Base-by-base conservation (phyloP, 2,329 filamentous ascomycete species). In the Incumbomyces delicatus region DNA sequence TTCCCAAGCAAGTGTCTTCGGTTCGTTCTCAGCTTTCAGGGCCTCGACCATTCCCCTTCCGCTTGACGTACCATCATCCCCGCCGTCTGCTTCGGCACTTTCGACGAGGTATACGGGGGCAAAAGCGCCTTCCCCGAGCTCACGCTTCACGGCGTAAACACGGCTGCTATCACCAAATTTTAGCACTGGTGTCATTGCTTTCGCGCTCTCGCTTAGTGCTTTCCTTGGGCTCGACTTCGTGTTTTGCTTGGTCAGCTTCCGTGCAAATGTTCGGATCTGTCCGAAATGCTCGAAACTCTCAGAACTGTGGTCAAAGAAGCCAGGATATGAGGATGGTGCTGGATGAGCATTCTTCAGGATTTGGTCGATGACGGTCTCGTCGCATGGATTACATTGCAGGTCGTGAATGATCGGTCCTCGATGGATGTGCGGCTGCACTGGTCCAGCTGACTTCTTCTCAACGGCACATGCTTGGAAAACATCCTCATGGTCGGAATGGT, bases 21-120 rank as follows among this genome's bases (percentile, higher is more conserved):
- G 86, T 1, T 89, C 87, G 29, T 84, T 78, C 67, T 98, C 92
- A 80, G 95, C 89, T 66, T 98, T 98, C 57, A 98, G 74, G 1
- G 92, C 92, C 64, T 95, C 88, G 3, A 92, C 73, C 1, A 70
- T 69, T 33, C 83, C 70, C 35, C 85, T 79, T 33, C 69, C 67
- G 1, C 70, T 3, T 66, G 69, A 32, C 59, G 57, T 62, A 44
- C 60, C 62, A 37, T 69, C 66, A 29, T 76, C 72, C 13, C 76
- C 69, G 14, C 70, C 64, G 13, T 67, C 63, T 8, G 69, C 62
- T 22, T 68, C 65, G 8, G 70, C 67, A 55, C 75, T 78, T 60
- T 95, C 87, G 6, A 89, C 83, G 0, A 98, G 77, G 61, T 95
- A 98, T 2, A 98, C 92, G 0, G 92, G 90, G 0, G 90, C 92